Conservation (phyloP, 805 yeast genomes). For the Candida sonorensis region DNA sequence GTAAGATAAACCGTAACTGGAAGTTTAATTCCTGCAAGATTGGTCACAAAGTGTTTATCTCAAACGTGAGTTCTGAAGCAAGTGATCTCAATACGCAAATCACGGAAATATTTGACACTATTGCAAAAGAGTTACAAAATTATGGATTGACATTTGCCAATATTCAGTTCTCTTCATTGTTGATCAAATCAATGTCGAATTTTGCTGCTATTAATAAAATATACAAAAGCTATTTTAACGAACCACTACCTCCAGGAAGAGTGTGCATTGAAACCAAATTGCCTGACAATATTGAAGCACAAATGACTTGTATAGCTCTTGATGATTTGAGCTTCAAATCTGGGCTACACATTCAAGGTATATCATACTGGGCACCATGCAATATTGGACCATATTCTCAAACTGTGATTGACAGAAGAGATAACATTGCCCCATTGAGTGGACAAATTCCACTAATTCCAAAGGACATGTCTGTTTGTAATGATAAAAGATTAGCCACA, state of each 20-base stretch:
- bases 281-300: conserved; percentile 33
- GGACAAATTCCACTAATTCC: conserved; percentile 93
- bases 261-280: conserved; percentile 67
- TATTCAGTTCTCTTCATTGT: conserved; percentile 53
- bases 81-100: conserved; percentile 37
- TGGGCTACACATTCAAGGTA: conserved; percentile 87
- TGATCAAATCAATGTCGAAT: conserved; percentile 56
- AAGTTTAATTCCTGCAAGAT: conserved; percentile 12
- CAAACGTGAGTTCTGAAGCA: conserved; percentile 34
- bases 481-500: conserved; percentile 29
- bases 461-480: conserved; percentile 47
- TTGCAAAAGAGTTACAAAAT: conserved; percentile 29
- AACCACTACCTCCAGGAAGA: conserved; percentile 80
- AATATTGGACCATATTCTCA: conserved; percentile 98
- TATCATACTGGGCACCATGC: conserved; percentile 98
- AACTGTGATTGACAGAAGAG: conserved; percentile 45
- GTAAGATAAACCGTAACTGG: conserved; percentile 3
- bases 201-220: conserved; percentile 57
- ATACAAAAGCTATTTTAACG: conserved; percentile 49
- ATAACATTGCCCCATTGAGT: conserved; percentile 55
- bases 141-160: conserved; percentile 33
- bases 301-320: conserved; percentile 55
- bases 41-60: conserved; percentile 32
- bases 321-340: conserved; percentile 31
- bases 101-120: conserved; percentile 39